These are phyloP conservation scores for Microsporum ferrugineum DNA, from an alignment of 2,329 filamentous ascomycete species.

Conservation along the genomic window DNA sequence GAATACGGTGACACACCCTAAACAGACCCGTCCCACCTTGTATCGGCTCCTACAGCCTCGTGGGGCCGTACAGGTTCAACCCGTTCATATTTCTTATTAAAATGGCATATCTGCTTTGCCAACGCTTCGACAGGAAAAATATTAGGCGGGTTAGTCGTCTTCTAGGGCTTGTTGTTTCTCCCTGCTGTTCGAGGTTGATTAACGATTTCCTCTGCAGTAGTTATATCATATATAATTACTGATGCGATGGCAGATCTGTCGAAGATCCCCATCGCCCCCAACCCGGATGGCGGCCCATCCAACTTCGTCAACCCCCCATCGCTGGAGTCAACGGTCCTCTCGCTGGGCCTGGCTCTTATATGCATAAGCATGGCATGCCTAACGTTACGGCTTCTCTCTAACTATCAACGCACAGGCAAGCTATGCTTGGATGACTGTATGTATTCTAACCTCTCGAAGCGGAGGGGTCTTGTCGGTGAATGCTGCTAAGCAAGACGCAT, in stretches of 20 bases:
- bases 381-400: background rate
- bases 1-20: slow-evolving; percentile 1
- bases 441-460: background rate
- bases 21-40: background rate
- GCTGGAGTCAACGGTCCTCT: background rate
- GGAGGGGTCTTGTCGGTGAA: background rate
- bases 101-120: background rate
- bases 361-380: background rate
- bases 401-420: background rate
- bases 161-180: background rate
- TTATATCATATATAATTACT: background rate
- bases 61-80: background rate
- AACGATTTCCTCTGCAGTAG: background rate
- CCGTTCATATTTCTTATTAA: background rate
- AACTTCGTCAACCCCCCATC: background rate
- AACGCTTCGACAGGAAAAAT: background rate
- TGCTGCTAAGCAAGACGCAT: background rate
- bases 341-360: background rate
- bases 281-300: background rate
- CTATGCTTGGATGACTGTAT: slow-evolving; percentile 1
- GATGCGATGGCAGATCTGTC: background rate
- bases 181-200: background rate
- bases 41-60: slow-evolving; percentile 2
- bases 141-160: background rate
- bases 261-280: slow-evolving; percentile 1